Percentiles rank a stretch among this genome's conserved stretches.
These are phyloP conservation scores for Rozella allomycis DNA, from an alignment of 371 early-diverging fungal genomes.

Conservation along the genomic window DNA sequence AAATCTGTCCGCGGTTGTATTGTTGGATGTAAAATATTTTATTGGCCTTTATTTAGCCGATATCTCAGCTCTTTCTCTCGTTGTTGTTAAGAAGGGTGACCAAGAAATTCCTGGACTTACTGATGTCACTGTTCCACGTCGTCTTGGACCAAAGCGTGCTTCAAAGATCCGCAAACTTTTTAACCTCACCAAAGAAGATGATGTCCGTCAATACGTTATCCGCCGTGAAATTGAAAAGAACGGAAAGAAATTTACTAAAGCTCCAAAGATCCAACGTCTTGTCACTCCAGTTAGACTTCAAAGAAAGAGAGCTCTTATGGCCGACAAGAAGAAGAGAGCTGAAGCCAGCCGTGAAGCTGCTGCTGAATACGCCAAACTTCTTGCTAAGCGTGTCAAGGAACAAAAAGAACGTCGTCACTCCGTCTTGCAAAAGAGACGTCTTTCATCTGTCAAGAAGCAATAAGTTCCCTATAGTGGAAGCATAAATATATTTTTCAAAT, in stretches of 20 bases:
- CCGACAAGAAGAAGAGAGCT: constrained; percentile 57
- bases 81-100: constrained; percentile 91
- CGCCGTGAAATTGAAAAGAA: constrained; percentile 78
- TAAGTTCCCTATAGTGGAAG: no score
- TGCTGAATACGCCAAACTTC: constrained; percentile 70
- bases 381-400: constrained; percentile 80
- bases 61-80: constrained; percentile 78
- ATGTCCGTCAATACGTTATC: constrained; percentile 93
- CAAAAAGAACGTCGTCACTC: constrained; percentile 22
- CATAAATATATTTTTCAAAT: no score
- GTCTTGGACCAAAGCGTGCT: constrained; percentile 95
- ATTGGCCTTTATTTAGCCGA: no score
- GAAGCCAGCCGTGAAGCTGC: constrained; percentile 64
- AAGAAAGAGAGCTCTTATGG: constrained; percentile 64
- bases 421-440: not conserved
- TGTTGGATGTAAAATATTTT: no score
- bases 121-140: constrained; percentile 72
- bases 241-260: constrained; percentile 84
- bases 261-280: constrained; percentile 87
- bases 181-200: constrained; percentile 82
- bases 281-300: constrained; percentile 83
- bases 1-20: constrained; percentile 98
- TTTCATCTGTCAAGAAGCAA: not conserved
- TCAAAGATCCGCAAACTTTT: constrained; percentile 95
- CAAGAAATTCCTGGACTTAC: constrained; percentile 87